Conservation (phyloP, 257 asterid genomes). For the Echium plantagineum region DNA sequence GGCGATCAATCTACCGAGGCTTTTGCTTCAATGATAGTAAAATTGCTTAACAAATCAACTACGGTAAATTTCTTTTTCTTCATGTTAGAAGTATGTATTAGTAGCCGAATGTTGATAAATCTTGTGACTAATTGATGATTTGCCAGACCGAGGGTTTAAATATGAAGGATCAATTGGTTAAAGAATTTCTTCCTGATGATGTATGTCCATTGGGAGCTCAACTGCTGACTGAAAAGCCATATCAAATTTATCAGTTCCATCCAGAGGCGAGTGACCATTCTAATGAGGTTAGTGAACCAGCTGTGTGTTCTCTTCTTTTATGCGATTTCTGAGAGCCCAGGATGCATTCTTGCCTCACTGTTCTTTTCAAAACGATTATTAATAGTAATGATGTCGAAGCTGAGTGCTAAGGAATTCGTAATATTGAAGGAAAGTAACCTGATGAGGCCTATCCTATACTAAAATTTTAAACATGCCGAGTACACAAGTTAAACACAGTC, state of each 20-base stretch:
- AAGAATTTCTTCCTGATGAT: conserved; percentile 69
- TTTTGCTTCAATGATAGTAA: conserved; percentile 46
- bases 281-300: conserved; percentile 29
- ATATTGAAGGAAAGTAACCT: background rate
- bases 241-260: conserved; percentile 28
- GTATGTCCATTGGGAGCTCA: conserved; percentile 56
- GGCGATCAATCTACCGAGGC: conserved; percentile 53
- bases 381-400: background rate
- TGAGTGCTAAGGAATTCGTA: background rate
- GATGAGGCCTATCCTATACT: background rate
- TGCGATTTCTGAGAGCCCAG: background rate
- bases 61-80: conserved; percentile 21
- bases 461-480: background rate
- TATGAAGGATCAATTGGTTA: conserved; percentile 49
- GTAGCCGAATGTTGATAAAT: conserved; percentile 4
- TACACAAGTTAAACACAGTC: background rate
- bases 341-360: background rate
- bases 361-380: background rate
- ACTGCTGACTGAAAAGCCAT: conserved; percentile 35
- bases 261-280: conserved; percentile 23
- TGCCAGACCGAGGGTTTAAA: conserved; percentile 40
- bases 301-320: conserved; percentile 1
- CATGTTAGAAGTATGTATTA: conserved; percentile 3
- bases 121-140: conserved; percentile 5
- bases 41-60: conserved; percentile 35